Evolutionary conservation across 352 stramenopile species (phyloP), one percentile per base, ranked within the genome.

Genomic region (Globisporangium apiculatum): DNA sequence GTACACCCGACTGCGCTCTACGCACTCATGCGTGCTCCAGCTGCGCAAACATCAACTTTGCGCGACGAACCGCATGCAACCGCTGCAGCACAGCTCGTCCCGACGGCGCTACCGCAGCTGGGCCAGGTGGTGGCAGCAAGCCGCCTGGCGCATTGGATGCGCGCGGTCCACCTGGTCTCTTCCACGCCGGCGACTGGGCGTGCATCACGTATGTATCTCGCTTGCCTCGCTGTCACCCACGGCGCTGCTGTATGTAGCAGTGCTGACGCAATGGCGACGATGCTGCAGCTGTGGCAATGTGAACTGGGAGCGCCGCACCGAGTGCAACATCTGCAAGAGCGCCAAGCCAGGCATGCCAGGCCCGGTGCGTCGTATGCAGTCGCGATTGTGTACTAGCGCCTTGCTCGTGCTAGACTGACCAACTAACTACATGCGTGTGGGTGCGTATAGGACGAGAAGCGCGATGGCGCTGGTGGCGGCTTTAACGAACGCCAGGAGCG

Each of bases 281-380:
- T 58, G 18, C n/a, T 55, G 38, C 46, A 93, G 83, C 43, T 94
- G 85, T 57, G 85, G 85, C 31, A 94, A 94, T 47, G 72, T 93
- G 41, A 94, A 94, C 61, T 94, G 85, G 85, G 83, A 94, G 61
- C 81, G 85, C 49, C 77, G 85, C 0, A 73, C 69, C 35, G 85
- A 93, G 71, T 94, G 85, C 68, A 94, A 94, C 54, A 93, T 94
- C 58, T 94, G 85, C 74, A 93, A 94, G 53, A 83, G 68, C 57
- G 51, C 77, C 2, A 94, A 94, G 67, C 75, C 85, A 24, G 78
- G 79, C 10, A 82, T 89, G 72, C 24, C 69, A 37, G 80, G 76
- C 53, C 57, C 73, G 58, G 83, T 91, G 42, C 14, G 75, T 7
- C 3, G 11, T 15, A 31, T 31, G 24, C 1, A 46, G 10, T n/a